Percentiles rank a stretch among this genome's conserved stretches.
These are phyloP conservation scores for Amyloporia xantha DNA, from an alignment of 768 basidiomycete species.

Conservation along the genomic window DNA sequence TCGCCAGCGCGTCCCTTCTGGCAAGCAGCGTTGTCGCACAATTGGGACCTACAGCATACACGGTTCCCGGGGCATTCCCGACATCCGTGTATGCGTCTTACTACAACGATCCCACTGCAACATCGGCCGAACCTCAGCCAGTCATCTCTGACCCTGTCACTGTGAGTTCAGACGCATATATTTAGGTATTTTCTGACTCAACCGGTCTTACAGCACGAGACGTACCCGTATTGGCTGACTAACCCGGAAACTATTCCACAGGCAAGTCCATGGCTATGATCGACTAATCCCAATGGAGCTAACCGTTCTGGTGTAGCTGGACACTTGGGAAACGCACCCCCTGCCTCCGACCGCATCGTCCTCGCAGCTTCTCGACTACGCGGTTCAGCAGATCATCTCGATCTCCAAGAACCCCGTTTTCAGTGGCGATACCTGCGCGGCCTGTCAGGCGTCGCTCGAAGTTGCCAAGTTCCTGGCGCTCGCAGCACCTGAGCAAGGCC, in stretches of 20 bases:
- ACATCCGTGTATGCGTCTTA: conserved; percentile 58
- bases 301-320: conserved; percentile 31
- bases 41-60: conserved; percentile 41
- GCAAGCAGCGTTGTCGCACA: not conserved
- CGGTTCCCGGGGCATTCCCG: conserved; percentile 58
- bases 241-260: conserved; percentile 53
- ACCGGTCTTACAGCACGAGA: conserved; percentile 36
- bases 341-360: conserved; percentile 52
- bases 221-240: conserved; percentile 57
- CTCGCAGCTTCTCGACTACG: conserved; percentile 40
- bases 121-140: conserved; percentile 69
- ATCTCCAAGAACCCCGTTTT: conserved; percentile 49
- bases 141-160: conserved; percentile 66
- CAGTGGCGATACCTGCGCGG: conserved; percentile 45
- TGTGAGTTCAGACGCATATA: conserved; percentile 27
- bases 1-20: conserved; percentile 6
- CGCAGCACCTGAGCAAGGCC: conserved; percentile 54
- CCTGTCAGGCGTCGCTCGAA: conserved; percentile 55
- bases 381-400: conserved; percentile 51
- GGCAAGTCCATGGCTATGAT: conserved; percentile 22
- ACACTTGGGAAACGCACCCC: conserved; percentile 58
- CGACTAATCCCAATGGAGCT: not conserved
- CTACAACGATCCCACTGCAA: conserved; percentile 69
- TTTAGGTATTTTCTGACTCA: not conserved
- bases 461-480: conserved; percentile 61